A percentile compares a stretch with the other conserved stretches of the same genome.
Conservation (phyloP, 192 early-diverging fungal species). For the Chytriomyces hyalinus region DNA sequence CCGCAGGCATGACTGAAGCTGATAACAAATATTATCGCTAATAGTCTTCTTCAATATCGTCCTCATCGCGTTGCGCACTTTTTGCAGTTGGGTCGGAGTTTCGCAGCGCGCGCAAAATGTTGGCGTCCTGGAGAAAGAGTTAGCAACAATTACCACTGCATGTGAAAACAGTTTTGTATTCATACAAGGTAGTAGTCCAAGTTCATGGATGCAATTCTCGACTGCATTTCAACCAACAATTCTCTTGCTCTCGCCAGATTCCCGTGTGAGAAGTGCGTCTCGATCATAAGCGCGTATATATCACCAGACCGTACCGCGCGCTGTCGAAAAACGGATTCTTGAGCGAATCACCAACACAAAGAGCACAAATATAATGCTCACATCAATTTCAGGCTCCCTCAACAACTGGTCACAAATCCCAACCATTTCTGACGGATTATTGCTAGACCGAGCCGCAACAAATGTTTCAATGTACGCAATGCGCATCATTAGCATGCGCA, state of each 20-base stretch:
- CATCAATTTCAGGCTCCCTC: conserved; percentile 53
- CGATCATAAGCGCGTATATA: conserved; percentile 62
- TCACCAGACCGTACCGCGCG: conserved; percentile 52
- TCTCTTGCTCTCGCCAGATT: conserved; percentile 43
- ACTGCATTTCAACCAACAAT: conserved; percentile 42
- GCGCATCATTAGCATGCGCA: conserved; percentile 25
- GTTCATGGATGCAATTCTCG: conserved; percentile 31
- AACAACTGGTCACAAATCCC: conserved; percentile 53
- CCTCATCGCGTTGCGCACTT: conserved; percentile 1
- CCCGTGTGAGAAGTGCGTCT: conserved; percentile 46
- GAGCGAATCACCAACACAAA: not conserved
- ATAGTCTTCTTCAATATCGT: conserved; percentile 37
- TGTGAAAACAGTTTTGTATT: not conserved
- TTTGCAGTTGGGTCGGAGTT: conserved; percentile 4
- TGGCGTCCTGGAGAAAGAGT: conserved; percentile 9
- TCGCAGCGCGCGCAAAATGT: conserved; percentile 31
- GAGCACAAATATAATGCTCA: conserved; percentile 12
- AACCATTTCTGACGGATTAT: conserved; percentile 44
- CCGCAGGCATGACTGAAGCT: not conserved
- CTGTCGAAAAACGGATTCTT: conserved; percentile 26
- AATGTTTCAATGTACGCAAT: conserved; percentile 48
- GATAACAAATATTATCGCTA: conserved; percentile 3
- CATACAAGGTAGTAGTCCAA: conserved; percentile 47
- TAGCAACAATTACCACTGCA: not conserved
- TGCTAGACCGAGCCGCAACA: conserved; percentile 45